phyloP scores from a whole-genome alignment of 2,329 filamentous ascomycete genomes.

The Fusarium sp. region DNA sequence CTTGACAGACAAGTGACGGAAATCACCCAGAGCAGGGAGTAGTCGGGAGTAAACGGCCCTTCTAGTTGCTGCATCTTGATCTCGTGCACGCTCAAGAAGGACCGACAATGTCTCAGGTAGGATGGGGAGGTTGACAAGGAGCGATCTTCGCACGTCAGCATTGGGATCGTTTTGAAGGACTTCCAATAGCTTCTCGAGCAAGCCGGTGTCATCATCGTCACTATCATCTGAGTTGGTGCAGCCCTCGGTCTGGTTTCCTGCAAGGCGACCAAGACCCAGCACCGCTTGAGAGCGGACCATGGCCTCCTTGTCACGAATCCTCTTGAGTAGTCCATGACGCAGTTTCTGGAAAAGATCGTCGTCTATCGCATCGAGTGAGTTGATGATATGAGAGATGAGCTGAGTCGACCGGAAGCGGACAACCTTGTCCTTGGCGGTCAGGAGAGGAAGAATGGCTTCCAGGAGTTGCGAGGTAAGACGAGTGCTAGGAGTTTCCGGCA shows the following conservation, averaged over 20 bases:
- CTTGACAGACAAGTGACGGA: slow-evolving; percentile 89
- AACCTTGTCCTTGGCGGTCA: slow-evolving; percentile 90
- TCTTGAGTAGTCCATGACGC: slow-evolving; percentile 81
- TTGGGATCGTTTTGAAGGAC: slow-evolving; percentile 94
- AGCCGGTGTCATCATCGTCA: slow-evolving; percentile 75
- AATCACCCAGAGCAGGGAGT: slow-evolving; percentile 90
- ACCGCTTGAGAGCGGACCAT: slow-evolving; percentile 94
- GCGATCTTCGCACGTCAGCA: slow-evolving; percentile 88
- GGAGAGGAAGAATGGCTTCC: slow-evolving; percentile 78
- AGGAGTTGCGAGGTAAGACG: slow-evolving; percentile 83
- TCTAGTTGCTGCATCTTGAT: slow-evolving; percentile 86
- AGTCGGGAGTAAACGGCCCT: slow-evolving; percentile 89
- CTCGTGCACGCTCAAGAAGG: slow-evolving; percentile 89
- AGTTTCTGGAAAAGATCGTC: slow-evolving; percentile 90
- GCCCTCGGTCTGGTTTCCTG: slow-evolving; percentile 80
- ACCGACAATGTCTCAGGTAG: slow-evolving; percentile 85
- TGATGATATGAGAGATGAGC: slow-evolving; percentile 90
- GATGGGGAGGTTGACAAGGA: slow-evolving; percentile 92
- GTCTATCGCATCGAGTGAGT: slow-evolving; percentile 91
- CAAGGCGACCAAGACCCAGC: slow-evolving; percentile 86
- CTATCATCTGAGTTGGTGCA: slow-evolving; percentile 78
- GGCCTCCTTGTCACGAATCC: slow-evolving; percentile 93
- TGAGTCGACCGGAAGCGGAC: slow-evolving; percentile 92
- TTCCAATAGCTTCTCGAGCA: slow-evolving; percentile 86
- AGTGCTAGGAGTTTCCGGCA: slow-evolving; percentile 86